Conservation (phyloP, 441 rosid species). For the Jatropha podagrica region DNA sequence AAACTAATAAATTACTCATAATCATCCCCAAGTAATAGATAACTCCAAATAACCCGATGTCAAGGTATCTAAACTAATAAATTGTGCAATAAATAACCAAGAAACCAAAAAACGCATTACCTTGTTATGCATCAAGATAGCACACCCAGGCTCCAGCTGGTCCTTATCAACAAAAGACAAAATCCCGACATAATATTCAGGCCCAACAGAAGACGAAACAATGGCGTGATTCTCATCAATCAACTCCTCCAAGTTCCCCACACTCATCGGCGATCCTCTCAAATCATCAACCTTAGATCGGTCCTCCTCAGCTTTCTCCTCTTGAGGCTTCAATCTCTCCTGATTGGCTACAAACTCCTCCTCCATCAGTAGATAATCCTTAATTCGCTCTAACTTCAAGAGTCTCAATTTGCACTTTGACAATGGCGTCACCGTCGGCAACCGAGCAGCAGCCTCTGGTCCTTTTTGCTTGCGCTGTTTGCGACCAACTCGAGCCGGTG, state of each 20-base stretch:
- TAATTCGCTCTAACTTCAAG: conserved; percentile 79
- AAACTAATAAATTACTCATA: not conserved
- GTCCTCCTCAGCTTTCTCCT: conserved; percentile 96
- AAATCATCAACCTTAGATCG: conserved; percentile 93
- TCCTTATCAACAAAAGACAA: conserved; percentile 87
- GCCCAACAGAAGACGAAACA: conserved; percentile 92
- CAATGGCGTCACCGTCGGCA: conserved; percentile 83
- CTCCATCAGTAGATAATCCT: conserved; percentile 92
- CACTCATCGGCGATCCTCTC: conserved; percentile 96
- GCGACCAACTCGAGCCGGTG: conserved; percentile 87
- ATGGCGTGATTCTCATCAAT: conserved; percentile 98
- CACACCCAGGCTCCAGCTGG: conserved; percentile 93
- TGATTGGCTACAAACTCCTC: conserved; percentile 94
- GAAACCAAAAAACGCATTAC: conserved; percentile 31
- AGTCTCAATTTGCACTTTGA: conserved; percentile 83
- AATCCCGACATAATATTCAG: conserved; percentile 94
- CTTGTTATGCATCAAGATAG: conserved; percentile 97
- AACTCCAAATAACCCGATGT: not conserved
- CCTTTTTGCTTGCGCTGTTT: conserved; percentile 93
- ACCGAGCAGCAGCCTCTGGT: conserved; percentile 84
- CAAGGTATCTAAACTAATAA: not conserved
- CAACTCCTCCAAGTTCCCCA: conserved; percentile 86
- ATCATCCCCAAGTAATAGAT: not conserved
- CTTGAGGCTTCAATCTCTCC: conserved; percentile 92
- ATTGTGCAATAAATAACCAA: not conserved